Evolutionary conservation across 2,329 filamentous ascomycete species (phyloP).

Genomic region (Coniochaeta sp.): DNA sequence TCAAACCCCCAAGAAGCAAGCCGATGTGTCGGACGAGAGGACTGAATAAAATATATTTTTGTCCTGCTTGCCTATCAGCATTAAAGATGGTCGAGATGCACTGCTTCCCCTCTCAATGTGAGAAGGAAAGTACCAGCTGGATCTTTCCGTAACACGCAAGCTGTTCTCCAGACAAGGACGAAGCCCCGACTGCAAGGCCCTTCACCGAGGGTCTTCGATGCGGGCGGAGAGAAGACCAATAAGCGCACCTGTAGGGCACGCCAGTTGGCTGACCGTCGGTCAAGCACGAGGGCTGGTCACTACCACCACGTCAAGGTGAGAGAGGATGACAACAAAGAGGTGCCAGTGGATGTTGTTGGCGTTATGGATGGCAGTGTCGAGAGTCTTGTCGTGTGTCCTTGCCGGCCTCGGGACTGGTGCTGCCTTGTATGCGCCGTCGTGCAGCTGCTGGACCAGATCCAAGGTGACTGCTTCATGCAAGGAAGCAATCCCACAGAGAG

Average conservation of each 20-base stretch:
- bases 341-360: neutral
- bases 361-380: too few species aligned
- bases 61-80: neutral
- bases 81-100: neutral
- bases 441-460: neutral
- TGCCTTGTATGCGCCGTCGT: too few species aligned
- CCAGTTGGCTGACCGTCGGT: too few species aligned
- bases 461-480: neutral
- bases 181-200: too few species aligned
- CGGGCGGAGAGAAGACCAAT: neutral
- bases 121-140: too few species aligned
- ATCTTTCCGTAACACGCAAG: too few species aligned
- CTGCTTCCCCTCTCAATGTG: neutral
- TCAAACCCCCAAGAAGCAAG: neutral
- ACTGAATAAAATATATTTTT: neutral
- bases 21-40: neutral
- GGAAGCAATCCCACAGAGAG: neutral
- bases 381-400: neutral
- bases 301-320: neutral
- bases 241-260: neutral
- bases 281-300: neutral
- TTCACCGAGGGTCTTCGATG: neutral
- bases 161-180: too few species aligned
- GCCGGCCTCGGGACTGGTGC: neutral
- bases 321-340: neutral